Base-by-base conservation (phyloP, 108 stramenopile species). In the Pinguiococcus pyrenoidosus region DNA sequence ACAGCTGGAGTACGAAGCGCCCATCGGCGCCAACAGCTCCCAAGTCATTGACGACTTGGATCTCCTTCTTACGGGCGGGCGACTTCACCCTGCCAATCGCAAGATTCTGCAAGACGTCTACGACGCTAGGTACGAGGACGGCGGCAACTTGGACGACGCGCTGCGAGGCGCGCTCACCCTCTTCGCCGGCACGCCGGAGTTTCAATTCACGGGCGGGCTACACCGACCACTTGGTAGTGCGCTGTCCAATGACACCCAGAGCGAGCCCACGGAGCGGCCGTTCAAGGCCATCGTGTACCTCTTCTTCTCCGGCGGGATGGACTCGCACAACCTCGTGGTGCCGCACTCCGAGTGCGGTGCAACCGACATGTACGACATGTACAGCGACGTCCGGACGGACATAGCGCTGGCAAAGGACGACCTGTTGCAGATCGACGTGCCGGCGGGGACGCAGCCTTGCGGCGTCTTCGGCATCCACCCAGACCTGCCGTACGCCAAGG, bases 251-350 rank as follows among this genome's bases (percentile, higher is more conserved):
- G n/a, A n/a, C n/a, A n/a, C n/a, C n/a, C n/a, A n/a, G n/a, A n/a
- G n/a, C n/a, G n/a, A n/a, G n/a, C n/a, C n/a, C n/a, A n/a, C n/a
- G n/a, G n/a, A n/a, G n/a, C n/a, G n/a, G n/a, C 53, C 65, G 2
- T 77, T 79, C 72, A 77, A 81, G 53, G 74, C 76, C 3, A 46
- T 84, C 37, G 58, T 79, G 8, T 68, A 72, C 49, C 37, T 77
- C 14, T 59, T 64, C 46, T 36, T 81, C 34, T 50, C 33, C 23
- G 77, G 77, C 6, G 80, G 76, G 0, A 35, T 49, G 8, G 80
- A 81, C 37, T 64, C 65, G 4, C 80, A 59, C 49, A 74, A 74
- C 32, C 60, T 78, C 59, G 49, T 80, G 22, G 65, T 62, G 29
- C 79, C 79, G 7, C 56, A 71, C 32, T 66, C 55, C 22, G 67